phyloP scores from a whole-genome alignment of 768 basidiomycete genomes.

The Calocera cornea region DNA sequence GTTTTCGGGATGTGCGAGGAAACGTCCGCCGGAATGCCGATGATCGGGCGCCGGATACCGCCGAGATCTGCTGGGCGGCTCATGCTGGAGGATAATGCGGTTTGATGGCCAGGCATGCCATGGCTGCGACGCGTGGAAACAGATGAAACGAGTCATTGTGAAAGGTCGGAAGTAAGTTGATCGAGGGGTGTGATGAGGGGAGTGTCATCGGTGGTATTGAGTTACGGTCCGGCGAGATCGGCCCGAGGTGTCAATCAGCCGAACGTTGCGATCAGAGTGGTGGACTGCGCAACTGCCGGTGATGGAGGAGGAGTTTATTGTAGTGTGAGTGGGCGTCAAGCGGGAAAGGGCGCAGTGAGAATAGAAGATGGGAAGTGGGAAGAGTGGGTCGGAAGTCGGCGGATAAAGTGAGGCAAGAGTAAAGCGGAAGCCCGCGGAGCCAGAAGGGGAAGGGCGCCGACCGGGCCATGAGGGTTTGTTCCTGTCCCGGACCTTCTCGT shows the following conservation, averaged over 20 bases:
- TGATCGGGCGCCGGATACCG: no score
- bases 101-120: no score
- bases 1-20: not conserved
- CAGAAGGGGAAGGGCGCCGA: not conserved
- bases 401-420: not conserved
- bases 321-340: not conserved
- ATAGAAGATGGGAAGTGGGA: not conserved
- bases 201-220: no score
- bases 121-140: no score
- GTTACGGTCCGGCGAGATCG: not conserved
- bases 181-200: no score
- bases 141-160: no score
- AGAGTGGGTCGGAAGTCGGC: not conserved
- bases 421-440: not conserved
- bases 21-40: not conserved
- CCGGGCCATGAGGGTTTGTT: not conserved
- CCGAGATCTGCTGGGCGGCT: no score
- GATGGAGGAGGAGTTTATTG: not conserved
- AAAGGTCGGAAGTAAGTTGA: no score
- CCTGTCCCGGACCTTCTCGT: conserved; percentile 1
- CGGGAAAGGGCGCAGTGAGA: not conserved
- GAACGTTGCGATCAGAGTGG: not conserved
- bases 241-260: not conserved
- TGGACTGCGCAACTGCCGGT: not conserved
- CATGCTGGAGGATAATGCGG: no score